Evolutionary conservation across 306 rosid species (phyloP).

Genomic region (Inga laurina): DNA sequence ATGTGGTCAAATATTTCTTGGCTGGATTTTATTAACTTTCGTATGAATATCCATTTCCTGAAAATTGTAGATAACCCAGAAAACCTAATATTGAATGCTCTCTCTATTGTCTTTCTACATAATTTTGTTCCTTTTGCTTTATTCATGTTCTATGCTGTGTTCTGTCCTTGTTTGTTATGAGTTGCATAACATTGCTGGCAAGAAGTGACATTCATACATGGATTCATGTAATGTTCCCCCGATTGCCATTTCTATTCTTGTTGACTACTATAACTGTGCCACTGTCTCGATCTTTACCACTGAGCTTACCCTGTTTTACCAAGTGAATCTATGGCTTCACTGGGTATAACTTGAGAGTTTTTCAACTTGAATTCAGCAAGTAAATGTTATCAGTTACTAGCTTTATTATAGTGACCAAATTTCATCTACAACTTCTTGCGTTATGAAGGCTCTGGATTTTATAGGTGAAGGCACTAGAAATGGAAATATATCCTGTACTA

Average conservation of each 20-base stretch:
- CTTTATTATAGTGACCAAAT: conserved; percentile 22
- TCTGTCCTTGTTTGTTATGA: background rate
- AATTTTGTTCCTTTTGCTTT: conserved; percentile 19
- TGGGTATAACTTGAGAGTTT: conserved; percentile 20
- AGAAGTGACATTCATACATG: background rate
- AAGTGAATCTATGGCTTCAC: conserved; percentile 8
- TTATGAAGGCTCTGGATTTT: conserved; percentile 39
- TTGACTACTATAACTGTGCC: background rate
- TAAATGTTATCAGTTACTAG: background rate
- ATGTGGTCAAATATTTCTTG: conserved; percentile 16
- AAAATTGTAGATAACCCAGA: conserved; percentile 11
- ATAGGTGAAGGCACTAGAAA: conserved; percentile 73
- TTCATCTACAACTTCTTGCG: conserved; percentile 21
- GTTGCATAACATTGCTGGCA: background rate
- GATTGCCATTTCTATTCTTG: conserved; percentile 3
- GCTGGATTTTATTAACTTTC: conserved; percentile 14
- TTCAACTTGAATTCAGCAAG: conserved; percentile 1
- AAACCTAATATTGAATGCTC: conserved; percentile 8
- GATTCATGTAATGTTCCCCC: background rate
- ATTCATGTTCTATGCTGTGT: conserved; percentile 17
- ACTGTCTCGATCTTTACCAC: background rate
- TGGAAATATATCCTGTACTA: conserved; percentile 85
- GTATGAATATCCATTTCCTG: background rate
- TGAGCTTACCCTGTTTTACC: background rate
- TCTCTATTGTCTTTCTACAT: background rate